These are phyloP conservation scores for Penicillium angulare DNA, from an alignment of 495 filamentous ascomycete species.

Conservation along the genomic window DNA sequence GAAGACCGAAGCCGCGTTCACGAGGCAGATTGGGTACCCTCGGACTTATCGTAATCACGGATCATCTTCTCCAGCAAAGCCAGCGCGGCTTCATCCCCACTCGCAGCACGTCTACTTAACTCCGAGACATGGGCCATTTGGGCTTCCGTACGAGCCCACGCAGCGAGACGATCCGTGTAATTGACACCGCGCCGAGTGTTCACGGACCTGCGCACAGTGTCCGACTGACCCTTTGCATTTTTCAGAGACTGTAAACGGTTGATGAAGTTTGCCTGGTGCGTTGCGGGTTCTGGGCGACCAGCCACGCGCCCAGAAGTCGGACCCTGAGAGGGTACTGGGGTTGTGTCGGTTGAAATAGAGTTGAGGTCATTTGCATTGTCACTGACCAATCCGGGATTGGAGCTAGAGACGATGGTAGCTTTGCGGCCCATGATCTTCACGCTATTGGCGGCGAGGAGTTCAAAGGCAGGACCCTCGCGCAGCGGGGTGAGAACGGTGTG, in stretches of 20 bases:
- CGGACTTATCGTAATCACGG: slow-evolving; percentile 5
- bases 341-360: background rate
- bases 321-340: slow-evolving; percentile 1
- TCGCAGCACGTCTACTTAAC: slow-evolving; percentile 31
- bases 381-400: slow-evolving; percentile 9
- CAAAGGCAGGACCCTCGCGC: slow-evolving; percentile 44
- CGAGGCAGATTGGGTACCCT: background rate
- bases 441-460: slow-evolving; percentile 60
- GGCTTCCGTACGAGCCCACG: slow-evolving; percentile 43
- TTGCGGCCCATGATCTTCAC: slow-evolving; percentile 49
- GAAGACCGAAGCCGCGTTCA: background rate
- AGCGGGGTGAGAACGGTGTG: slow-evolving; percentile 42
- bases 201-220: slow-evolving; percentile 40
- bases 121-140: slow-evolving; percentile 34
- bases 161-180: slow-evolving; percentile 30
- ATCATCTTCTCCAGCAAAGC: slow-evolving; percentile 27
- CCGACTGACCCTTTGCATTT: slow-evolving; percentile 41
- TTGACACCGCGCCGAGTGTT: slow-evolving; percentile 23
- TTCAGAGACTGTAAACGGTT: slow-evolving; percentile 43
- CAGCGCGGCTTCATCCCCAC: slow-evolving; percentile 36
- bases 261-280: slow-evolving; percentile 46
- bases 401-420: slow-evolving; percentile 37
- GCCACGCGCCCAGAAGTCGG: slow-evolving; percentile 4
- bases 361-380: background rate
- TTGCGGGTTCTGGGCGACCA: slow-evolving; percentile 15